Percentiles rank a stretch among this genome's conserved stretches.
These are phyloP conservation scores for Microdochium nivale DNA, from an alignment of 2,329 filamentous ascomycete genomes.

Conservation along the genomic window DNA sequence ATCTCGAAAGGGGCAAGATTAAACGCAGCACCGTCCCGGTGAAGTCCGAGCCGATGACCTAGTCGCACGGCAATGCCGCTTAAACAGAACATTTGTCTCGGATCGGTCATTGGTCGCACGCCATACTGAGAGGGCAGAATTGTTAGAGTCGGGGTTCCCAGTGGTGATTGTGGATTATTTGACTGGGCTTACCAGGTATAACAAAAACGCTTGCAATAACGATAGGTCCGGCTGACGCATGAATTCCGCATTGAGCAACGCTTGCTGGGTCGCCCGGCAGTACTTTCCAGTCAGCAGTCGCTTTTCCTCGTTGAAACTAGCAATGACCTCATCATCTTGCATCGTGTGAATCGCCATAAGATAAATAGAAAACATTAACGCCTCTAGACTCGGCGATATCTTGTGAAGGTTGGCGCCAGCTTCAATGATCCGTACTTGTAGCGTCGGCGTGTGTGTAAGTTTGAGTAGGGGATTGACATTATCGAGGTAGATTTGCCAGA, in stretches of 20 bases:
- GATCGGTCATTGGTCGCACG: constrained; percentile 50
- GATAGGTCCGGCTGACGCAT: constrained; percentile 57
- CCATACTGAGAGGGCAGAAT: constrained; percentile 32
- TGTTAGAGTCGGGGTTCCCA: constrained; percentile 14
- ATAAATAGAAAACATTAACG: constrained; percentile 61
- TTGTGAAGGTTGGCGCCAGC: constrained; percentile 46
- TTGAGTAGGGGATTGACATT: constrained; percentile 64
- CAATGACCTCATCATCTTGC: constrained; percentile 41
- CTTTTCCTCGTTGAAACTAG: constrained; percentile 45
- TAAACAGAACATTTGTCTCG: constrained; percentile 50
- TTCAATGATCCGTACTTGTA: constrained; percentile 57
- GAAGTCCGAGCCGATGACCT: constrained; percentile 60
- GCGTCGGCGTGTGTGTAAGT: constrained; percentile 56
- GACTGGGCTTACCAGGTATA: constrained; percentile 51
- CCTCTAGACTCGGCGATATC: constrained; percentile 49
- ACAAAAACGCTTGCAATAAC: constrained; percentile 57
- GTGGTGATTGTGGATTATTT: neutral
- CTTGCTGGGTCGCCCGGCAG: constrained; percentile 51
- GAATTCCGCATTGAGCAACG: constrained; percentile 57
- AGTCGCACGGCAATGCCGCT: constrained; percentile 59
- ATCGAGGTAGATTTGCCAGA: constrained; percentile 63
- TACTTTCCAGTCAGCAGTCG: constrained; percentile 41
- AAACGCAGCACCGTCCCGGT: constrained; percentile 50
- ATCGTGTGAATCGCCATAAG: constrained; percentile 50
- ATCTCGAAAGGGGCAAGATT: constrained; percentile 49